Evolutionary conservation across 495 filamentous ascomycete genomes (phyloP).

Genomic region (Aspergillus asperescens): DNA sequence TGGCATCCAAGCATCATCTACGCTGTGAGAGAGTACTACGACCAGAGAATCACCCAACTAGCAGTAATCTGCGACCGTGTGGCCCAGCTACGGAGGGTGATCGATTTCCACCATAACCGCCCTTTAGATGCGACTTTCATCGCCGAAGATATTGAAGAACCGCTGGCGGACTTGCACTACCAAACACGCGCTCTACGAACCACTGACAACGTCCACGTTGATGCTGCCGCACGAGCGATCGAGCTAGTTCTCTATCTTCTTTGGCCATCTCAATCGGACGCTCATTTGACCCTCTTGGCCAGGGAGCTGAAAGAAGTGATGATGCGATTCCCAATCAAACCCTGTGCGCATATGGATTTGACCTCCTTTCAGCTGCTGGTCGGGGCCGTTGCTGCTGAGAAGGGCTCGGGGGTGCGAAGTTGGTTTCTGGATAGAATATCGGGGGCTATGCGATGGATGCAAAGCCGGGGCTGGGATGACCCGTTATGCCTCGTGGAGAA

Average conservation of each 20-base stretch:
- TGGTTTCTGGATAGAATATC: slow-evolving; percentile 23
- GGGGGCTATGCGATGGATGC: slow-evolving; percentile 15
- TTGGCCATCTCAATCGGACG: slow-evolving; percentile 6
- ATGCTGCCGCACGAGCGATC: slow-evolving; percentile 8
- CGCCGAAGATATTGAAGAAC: slow-evolving; percentile 5
- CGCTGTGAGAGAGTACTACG: not conserved
- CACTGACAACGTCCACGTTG: not conserved
- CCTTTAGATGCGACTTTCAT: not conserved
- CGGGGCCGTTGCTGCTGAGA: slow-evolving; percentile 20
- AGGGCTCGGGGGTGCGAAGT: slow-evolving; percentile 14
- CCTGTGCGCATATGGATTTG: slow-evolving; percentile 22
- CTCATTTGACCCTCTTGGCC: slow-evolving; percentile 16
- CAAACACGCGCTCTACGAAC: slow-evolving; percentile 1
- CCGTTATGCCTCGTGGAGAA: not conserved
- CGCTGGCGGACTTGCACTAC: not conserved
- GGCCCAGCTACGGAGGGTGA: not conserved
- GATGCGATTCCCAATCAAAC: slow-evolving; percentile 11
- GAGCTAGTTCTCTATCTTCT: slow-evolving; percentile 14
- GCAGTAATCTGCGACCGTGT: slow-evolving; percentile 11
- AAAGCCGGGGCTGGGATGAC: slow-evolving; percentile 10
- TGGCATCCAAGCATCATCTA: not conserved
- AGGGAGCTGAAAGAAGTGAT: slow-evolving; percentile 17
- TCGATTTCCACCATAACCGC: not conserved
- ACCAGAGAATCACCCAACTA: not conserved
- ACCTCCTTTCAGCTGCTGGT: slow-evolving; percentile 22